phyloP scores from a whole-genome alignment of 2,329 filamentous ascomycete genomes.

The Davidsoniella neocaledoniae region DNA sequence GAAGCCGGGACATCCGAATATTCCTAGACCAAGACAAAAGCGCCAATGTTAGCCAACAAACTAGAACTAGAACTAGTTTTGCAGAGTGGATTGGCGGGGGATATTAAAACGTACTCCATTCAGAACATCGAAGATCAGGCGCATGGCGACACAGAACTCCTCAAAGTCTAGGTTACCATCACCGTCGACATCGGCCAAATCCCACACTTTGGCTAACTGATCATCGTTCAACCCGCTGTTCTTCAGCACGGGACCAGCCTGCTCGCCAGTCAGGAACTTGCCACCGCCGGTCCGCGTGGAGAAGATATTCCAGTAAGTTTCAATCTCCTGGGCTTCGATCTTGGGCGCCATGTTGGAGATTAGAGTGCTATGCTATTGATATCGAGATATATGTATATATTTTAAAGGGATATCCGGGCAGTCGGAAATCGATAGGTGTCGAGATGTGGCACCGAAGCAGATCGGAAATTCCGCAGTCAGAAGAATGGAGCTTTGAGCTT shows the following conservation, averaged over 20 bases:
- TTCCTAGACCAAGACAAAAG: slow-evolving; percentile 38
- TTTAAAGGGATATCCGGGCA: not conserved
- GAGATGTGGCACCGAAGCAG: not conserved
- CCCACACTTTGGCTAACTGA: slow-evolving; percentile 95
- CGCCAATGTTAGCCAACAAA: not conserved
- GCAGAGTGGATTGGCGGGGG: too few relatives aligned
- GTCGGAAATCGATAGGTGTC: too few relatives aligned
- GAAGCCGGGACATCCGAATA: slow-evolving; percentile 71
- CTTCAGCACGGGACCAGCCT: slow-evolving; percentile 45
- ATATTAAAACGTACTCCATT: slow-evolving; percentile 55
- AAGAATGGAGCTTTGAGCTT: too few relatives aligned
- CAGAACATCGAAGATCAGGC: slow-evolving; percentile 89
- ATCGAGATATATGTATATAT: not conserved
- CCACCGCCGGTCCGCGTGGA: slow-evolving; percentile 40
- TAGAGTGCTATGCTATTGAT: not conserved
- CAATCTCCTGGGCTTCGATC: slow-evolving; percentile 45
- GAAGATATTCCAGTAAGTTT: slow-evolving; percentile 52
- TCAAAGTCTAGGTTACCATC: slow-evolving; percentile 98
- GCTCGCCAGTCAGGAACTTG: slow-evolving; percentile 43
- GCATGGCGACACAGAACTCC: slow-evolving; percentile 98
- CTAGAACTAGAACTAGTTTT: not conserved
- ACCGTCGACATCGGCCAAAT: slow-evolving; percentile 90
- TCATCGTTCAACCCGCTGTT: slow-evolving; percentile 46
- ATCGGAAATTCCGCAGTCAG: not conserved
- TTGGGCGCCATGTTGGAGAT: slow-evolving; percentile 36